Base-by-base conservation (phyloP, 768 basidiomycete species). In the Terana coerulea region DNA sequence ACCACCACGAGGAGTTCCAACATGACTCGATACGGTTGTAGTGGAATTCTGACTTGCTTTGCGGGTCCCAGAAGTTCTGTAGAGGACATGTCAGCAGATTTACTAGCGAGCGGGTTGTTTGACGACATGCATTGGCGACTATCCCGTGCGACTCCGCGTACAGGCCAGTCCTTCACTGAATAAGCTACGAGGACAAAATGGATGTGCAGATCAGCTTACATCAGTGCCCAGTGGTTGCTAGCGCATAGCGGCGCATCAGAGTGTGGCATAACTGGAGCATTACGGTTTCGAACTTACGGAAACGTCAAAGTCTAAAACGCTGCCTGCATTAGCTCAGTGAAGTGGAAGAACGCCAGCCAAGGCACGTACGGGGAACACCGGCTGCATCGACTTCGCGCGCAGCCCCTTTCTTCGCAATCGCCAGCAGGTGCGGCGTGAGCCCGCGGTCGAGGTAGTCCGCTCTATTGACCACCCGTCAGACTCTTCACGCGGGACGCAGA, bases 61-160 rank as follows among this genome's bases (percentile, higher is more conserved):
- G 62, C 0, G 91, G 91, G 65, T 95, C 93, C 80, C 83, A 94
- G 65, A 95, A 97, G 59, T 89, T 88, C 90, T 92, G 60, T 15
- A 5, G 19, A n/a, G 19, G 17, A 25, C 15, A 24, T 15, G 9
- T 14, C 5, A 26, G 37, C 39, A 12, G 52, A 31, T 12, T 19
- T n/a, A 10, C 6, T 14, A 25, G 25, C 5, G 21, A 29, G 17
- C 15, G 44, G 3, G 30, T 25, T 37, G 60, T 46, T 31, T 21
- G 28, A 22, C 30, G 8, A 63, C 79, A 21, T 61, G 91, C 90
- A 61, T 95, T 97, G 11, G 81, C 93, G 21, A 97, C 79, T 40
- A 97, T 92, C 11, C 93, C 93, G 65, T 95, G 91, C 19, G 88
- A 88, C 67, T 95, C 91, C 0, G 88, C 88, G 62, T 91, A 80